phyloP scores from a whole-genome alignment of 75 land plant species.

The Picea glauca region DNA sequence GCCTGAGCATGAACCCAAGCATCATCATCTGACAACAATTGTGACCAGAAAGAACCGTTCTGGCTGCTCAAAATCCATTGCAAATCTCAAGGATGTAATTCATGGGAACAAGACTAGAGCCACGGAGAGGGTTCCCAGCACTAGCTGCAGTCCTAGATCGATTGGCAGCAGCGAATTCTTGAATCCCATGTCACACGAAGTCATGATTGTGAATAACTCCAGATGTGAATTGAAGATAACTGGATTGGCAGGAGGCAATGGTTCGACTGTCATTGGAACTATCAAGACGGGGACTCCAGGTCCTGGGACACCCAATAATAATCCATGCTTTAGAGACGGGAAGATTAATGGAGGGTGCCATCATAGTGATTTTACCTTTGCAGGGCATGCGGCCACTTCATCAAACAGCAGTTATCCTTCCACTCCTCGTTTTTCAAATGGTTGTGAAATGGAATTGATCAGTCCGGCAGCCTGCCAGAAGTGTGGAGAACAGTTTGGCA shows the following conservation, averaged over 20 bases:
- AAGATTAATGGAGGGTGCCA: neutral
- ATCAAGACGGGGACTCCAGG: constrained; percentile 64
- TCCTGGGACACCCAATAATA: constrained; percentile 40
- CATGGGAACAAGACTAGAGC: constrained; percentile 67
- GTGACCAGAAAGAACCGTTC: constrained; percentile 54
- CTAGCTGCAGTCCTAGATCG: constrained; percentile 71
- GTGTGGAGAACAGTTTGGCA: constrained; percentile 73
- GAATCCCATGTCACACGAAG: constrained; percentile 61
- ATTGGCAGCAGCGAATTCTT: constrained; percentile 78
- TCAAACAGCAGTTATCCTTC: neutral
- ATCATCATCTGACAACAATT: constrained; percentile 32
- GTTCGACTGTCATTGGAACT: constrained; percentile 39
- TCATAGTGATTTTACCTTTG: constrained; percentile 1
- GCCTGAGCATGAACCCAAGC: constrained; percentile 51
- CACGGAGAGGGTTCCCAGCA: constrained; percentile 43
- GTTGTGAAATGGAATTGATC: neutral
- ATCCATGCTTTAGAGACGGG: constrained; percentile 18
- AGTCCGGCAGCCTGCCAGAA: constrained; percentile 47
- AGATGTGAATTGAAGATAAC: constrained; percentile 71
- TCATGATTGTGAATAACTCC: constrained; percentile 47
- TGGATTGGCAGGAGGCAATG: constrained; percentile 30
- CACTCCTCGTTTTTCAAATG: constrained; percentile 12
- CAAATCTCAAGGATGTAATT: constrained; percentile 88
- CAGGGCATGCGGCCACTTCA: neutral
- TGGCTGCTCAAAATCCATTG: constrained; percentile 85